phyloP scores from a whole-genome alignment of 345 rosid species.

The Erucastrum elatum region DNA sequence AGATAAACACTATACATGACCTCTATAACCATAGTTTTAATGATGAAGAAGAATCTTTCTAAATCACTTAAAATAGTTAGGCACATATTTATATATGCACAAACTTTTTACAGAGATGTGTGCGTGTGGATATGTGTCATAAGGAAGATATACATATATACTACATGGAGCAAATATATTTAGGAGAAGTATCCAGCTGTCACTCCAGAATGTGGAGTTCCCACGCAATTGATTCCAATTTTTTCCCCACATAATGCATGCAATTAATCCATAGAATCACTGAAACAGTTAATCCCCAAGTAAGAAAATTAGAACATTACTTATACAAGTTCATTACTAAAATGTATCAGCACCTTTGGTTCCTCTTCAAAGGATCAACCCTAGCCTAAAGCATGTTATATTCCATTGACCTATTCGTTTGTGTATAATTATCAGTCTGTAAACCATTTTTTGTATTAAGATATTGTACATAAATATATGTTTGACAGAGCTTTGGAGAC shows the following conservation, averaged over 20 bases:
- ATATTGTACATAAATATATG: neutral
- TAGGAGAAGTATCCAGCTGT: conserved; percentile 81
- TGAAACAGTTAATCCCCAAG: neutral
- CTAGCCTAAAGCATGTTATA: conserved; percentile 72
- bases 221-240: conserved; percentile 57
- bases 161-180: conserved; percentile 73
- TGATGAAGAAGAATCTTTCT: neutral
- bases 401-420: conserved; percentile 67
- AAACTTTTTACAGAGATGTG: neutral
- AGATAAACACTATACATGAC: neutral
- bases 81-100: conserved; percentile 1
- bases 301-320: neutral
- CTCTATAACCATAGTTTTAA: neutral
- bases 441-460: conserved; percentile 26
- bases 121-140: neutral
- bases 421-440: neutral
- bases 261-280: neutral
- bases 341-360: conserved; percentile 53
- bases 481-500: neutral
- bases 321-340: neutral
- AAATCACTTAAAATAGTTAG: neutral
- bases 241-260: conserved; percentile 85
- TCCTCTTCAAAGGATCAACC: conserved; percentile 71
- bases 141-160: conserved; percentile 18
- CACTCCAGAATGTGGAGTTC: conserved; percentile 82